A percentile compares a stretch with the other conserved stretches of the same genome.
Evolutionary conservation across 805 yeast species (phyloP).

Genomic region (Suhomyces sp.): DNA sequence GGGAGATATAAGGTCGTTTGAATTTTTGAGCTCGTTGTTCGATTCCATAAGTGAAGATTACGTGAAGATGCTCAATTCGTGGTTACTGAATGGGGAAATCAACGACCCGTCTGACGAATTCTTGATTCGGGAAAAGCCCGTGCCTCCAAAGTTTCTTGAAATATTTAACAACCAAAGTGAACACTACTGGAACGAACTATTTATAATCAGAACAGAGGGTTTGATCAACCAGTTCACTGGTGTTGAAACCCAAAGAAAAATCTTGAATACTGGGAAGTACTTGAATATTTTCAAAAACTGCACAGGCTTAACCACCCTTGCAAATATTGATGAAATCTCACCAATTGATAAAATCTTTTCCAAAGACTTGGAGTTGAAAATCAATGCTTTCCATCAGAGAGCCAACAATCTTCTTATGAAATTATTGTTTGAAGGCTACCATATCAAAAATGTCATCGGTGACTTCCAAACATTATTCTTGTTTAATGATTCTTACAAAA

Average conservation of each 20-base stretch:
- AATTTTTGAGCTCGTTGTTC: constrained; percentile 52
- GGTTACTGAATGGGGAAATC: constrained; percentile 74
- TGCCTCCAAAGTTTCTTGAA: constrained; percentile 22
- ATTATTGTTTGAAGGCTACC: constrained; percentile 59
- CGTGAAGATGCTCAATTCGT: constrained; percentile 63
- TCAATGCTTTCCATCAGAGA: constrained; percentile 59
- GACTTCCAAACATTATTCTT: constrained; percentile 58
- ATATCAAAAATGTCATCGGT: constrained; percentile 45
- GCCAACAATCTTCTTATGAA: constrained; percentile 63
- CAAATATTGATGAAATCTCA: constrained; percentile 24
- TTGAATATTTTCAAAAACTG: constrained; percentile 68
- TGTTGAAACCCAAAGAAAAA: constrained; percentile 54
- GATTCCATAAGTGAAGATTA: constrained; percentile 61
- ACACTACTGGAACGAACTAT: constrained; percentile 72
- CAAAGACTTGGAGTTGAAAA: constrained; percentile 49
- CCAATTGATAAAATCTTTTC: constrained; percentile 32
- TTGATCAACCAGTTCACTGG: constrained; percentile 61
- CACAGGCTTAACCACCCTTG: constrained; percentile 43
- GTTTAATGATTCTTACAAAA: constrained; percentile 47
- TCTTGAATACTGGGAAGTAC: constrained; percentile 81
- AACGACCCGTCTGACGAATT: constrained; percentile 84
- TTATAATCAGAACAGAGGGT: constrained; percentile 70
- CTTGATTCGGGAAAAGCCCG: constrained; percentile 50
- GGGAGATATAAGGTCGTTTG: constrained; percentile 61
- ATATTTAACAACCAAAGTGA: constrained; percentile 45